Percentiles rank a stretch among this genome's conserved stretches.
phyloP scores from a whole-genome alignment of 176 grass and related monocot genomes.

The Saccharum spontaneum region DNA sequence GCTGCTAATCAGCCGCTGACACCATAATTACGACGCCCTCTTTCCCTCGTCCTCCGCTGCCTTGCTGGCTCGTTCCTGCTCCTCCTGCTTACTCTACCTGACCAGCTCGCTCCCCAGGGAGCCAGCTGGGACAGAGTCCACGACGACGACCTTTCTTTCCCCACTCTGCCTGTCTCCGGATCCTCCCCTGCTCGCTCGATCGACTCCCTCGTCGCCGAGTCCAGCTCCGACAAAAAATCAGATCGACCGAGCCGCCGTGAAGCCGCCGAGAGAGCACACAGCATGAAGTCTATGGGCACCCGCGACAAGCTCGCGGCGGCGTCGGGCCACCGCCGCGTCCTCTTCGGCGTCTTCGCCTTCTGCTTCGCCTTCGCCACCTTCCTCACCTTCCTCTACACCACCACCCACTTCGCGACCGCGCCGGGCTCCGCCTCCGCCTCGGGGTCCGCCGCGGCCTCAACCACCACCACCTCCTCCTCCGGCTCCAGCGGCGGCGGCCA shows the following conservation, averaged over 20 bases:
- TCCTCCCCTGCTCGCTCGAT: neutral
- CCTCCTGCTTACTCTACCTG: neutral
- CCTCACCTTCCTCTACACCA: conserved; percentile 66
- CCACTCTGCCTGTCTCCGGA: too few relatives aligned
- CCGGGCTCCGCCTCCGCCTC: neutral
- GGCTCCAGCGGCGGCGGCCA: neutral
- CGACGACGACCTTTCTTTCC: conserved; percentile 27
- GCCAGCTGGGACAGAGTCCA: conserved; percentile 13
- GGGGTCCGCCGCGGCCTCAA: neutral
- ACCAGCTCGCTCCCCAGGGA: too few relatives aligned
- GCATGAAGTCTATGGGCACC: conserved; percentile 54
- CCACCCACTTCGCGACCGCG: conserved; percentile 32
- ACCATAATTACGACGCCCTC: neutral
- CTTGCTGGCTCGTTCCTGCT: neutral
- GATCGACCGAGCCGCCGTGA: neutral
- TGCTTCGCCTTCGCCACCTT: conserved; percentile 82
- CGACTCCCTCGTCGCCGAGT: neutral
- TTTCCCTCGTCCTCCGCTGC: neutral
- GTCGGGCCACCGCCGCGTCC: conserved; percentile 49
- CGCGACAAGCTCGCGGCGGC: conserved; percentile 43
- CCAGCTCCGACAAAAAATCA: neutral
- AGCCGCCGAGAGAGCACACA: neutral
- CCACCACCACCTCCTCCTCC: neutral
- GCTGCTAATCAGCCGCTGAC: conserved; percentile 6
- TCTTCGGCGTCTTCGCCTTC: conserved; percentile 56